Conservation (phyloP, 805 yeast species). For the Saccharomycopsis oosterbeekiorum region DNA sequence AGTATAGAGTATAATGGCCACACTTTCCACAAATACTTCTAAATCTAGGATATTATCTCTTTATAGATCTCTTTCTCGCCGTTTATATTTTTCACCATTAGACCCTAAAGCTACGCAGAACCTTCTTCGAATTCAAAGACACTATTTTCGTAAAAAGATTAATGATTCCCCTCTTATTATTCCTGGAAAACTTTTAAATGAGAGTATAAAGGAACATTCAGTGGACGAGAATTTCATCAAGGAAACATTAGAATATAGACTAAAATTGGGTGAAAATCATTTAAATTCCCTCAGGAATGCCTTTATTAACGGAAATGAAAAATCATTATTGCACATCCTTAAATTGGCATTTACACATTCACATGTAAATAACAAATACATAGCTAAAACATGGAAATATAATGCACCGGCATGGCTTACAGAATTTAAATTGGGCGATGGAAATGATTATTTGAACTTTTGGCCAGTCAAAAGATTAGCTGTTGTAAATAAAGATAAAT, state of each 20-base stretch:
- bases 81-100: background rate
- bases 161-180: background rate
- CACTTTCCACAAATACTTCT: background rate
- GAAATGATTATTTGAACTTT: background rate
- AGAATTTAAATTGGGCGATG: background rate
- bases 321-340: background rate
- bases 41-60: background rate
- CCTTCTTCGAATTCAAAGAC: background rate
- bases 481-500: background rate
- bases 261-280: conserved; percentile 1
- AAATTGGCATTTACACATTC: conserved; percentile 1
- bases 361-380: background rate
- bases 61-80: background rate
- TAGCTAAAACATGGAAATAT: background rate
- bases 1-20: background rate
- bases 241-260: conserved; percentile 1
- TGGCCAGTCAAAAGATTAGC: conserved; percentile 9
- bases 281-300: background rate
- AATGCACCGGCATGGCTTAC: conserved; percentile 4
- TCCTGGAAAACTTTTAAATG: background rate
- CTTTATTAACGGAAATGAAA: conserved; percentile 2
- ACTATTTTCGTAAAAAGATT: background rate
- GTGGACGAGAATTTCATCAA: background rate
- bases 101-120: background rate
- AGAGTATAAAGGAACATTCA: background rate